A percentile compares a stretch with the other conserved stretches of the same genome.
These are phyloP conservation scores for Neonectria coccinea DNA, from an alignment of 2,329 filamentous ascomycete genomes.

Conservation along the genomic window DNA sequence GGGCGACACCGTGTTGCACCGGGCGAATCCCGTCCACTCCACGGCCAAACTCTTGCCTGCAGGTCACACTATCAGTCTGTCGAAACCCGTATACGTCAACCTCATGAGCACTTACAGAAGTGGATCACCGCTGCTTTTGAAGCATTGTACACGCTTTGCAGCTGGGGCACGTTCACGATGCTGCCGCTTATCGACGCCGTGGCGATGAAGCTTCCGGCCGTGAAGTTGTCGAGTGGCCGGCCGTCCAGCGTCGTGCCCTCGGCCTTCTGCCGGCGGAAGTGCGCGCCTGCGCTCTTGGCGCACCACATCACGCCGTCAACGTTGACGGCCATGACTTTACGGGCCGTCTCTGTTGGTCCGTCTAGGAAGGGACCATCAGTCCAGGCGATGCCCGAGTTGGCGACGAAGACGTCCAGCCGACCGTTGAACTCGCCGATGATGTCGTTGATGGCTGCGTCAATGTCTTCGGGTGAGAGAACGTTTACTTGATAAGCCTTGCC, in stretches of 20 bases:
- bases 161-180: constrained; percentile 81
- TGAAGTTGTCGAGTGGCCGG: constrained; percentile 69
- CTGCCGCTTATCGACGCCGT: constrained; percentile 84
- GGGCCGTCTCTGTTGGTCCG: constrained; percentile 72
- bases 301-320: constrained; percentile 84
- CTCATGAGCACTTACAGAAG: constrained; percentile 57
- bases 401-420: constrained; percentile 81
- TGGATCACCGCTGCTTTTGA: constrained; percentile 75
- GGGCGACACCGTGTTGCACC: constrained; percentile 78
- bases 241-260: constrained; percentile 74
- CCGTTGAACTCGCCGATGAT: constrained; percentile 76
- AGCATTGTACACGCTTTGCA: constrained; percentile 80
- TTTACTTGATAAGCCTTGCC: constrained; percentile 73
- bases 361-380: constrained; percentile 75
- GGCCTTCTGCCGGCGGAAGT: constrained; percentile 77
- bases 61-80: constrained; percentile 13
- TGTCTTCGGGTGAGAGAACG: constrained; percentile 64
- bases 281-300: constrained; percentile 74
- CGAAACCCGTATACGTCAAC: neutral
- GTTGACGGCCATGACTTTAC: constrained; percentile 76
- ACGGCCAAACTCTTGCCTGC: constrained; percentile 76
- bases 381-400: constrained; percentile 83
- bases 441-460: constrained; percentile 62
- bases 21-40: constrained; percentile 81
- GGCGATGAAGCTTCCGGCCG: constrained; percentile 77